Percentiles rank a stretch among this genome's conserved stretches.
Conservation (phyloP, 345 rosid species). For the Brassica rapa region DNA sequence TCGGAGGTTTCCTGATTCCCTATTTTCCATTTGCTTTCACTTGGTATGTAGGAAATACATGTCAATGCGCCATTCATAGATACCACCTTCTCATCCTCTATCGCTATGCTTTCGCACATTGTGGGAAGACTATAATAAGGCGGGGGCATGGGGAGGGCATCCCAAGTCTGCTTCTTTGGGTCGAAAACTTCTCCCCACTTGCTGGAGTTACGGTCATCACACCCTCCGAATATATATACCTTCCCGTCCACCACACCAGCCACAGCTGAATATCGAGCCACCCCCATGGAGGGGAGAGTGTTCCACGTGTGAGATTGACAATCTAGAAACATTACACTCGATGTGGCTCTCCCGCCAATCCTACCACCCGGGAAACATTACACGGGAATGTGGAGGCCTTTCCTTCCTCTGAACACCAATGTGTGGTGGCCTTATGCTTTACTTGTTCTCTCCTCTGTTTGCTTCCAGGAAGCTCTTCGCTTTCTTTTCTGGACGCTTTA, state of each 20-base stretch:
- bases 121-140: background rate
- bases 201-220: background rate
- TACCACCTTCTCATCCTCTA: background rate
- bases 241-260: background rate
- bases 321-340: background rate
- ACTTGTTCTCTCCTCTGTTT: conserved; percentile 74
- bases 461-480: conserved; percentile 91
- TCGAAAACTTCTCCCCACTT: background rate
- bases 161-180: background rate
- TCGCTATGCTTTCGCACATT: background rate
- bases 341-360: background rate
- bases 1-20: background rate
- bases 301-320: background rate
- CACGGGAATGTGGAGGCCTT: conserved; percentile 82
- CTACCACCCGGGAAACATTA: background rate
- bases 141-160: background rate
- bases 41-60: background rate
- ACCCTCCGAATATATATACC: background rate
- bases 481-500: conserved; percentile 80
- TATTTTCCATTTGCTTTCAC: background rate
- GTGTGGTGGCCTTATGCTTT: conserved; percentile 81
- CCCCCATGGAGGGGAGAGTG: background rate
- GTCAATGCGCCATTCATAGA: background rate
- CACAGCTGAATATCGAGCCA: background rate
- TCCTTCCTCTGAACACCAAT: conserved; percentile 79